Evolutionary conservation across 495 filamentous ascomycete species (phyloP), one percentile per base, ranked within the genome.

Genomic region (Talaromyces trachyspermus): DNA sequence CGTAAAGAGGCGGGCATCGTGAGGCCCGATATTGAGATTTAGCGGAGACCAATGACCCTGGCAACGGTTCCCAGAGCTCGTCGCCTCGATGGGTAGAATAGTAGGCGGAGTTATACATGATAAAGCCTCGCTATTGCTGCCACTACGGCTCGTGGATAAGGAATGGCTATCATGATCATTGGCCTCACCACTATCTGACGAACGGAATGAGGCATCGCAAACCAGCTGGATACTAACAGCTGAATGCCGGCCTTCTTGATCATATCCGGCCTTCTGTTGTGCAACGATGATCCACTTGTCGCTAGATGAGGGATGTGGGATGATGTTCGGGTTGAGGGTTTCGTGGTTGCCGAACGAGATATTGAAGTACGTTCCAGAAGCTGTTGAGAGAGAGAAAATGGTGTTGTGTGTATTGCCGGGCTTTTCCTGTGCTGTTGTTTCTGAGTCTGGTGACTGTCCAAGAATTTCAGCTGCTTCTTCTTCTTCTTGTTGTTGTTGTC

Each of bases 1-100:
- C 75, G 51, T 71, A 72, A 78, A 72, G 9, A 78, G 68, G 17
- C 75, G 60, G 2, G 72, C 73, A 47, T 80, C 76, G 49, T 74
- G 76, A 1, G 73, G 74, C 0, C 76, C 76, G 23, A 68, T 40
- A 47, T 60, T 72, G 15, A 69, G 43, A 27, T 37, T 53, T n/a
- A 69, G 50, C 24, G 54, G 54, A 2, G 50, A 57, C 10, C 70
- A 46, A 4, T 70, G 59, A 7, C 64, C 71, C 10, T 51, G 27
- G 57, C 74, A 78, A 14, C 69, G 64, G 48, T 38, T 47, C 33
- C 17, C 14, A 22, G 63, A 61, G 6, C 55, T 29, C 0, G 73
- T 77, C 2, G 71, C 54, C 0, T 64, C 53, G 29, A 74, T 66
- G 15, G 70, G 69, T 0, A 78, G 61, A 8, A 53, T 52, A 1